Base-by-base conservation (phyloP, 345 rosid genomes). In the Noccaea bulbosa region DNA sequence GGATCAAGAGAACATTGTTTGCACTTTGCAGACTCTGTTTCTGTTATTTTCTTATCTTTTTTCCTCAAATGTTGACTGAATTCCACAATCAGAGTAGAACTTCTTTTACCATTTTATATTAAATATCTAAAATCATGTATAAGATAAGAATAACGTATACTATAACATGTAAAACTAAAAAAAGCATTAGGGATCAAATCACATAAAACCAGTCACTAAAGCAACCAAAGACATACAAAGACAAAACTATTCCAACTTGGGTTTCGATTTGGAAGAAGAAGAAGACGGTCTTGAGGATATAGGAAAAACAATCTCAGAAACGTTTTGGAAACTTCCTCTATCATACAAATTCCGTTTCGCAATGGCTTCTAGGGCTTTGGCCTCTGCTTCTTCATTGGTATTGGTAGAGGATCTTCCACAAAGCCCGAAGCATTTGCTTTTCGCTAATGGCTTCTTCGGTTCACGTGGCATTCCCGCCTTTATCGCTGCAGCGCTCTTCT, bases 271-370 rank as follows among this genome's bases (percentile, higher is more conserved):
- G 17, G 35, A 53, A 77, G 84, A 73, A 56, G 30, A 27, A 27
- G 65, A 81, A 1, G 83, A 75, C 5, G 52, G 59, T 79, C 94
- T 89, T 6, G 81, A 72, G 11, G 96, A 89, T 14, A 77, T 43
- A 4, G 97, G 97, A 55, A 81, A 76, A 37, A 91, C 55, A 74
- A 87, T 66, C 88, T 93, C 95, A 41, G 70, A 65, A 10, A 88
- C 2, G 76, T 91, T 87, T 66, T 71, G 76, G 14, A 84, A 55
- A 67, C 78, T 69, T 20, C 96, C 96, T 82, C 79, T 82, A 67
- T 87, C 88, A 32, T 89, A 86, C 62, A 76, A 9, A 76, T 89
- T 93, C 38, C 59, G 79, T 82, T 80, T 84, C 20, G 45, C 71
- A 39, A 83, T 80, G 0, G 71, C 76, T 57, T 71, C 74, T 53